Evolutionary conservation across 2,329 filamentous ascomycete genomes (phyloP).

Genomic region (Ceratocystis albifundus): DNA sequence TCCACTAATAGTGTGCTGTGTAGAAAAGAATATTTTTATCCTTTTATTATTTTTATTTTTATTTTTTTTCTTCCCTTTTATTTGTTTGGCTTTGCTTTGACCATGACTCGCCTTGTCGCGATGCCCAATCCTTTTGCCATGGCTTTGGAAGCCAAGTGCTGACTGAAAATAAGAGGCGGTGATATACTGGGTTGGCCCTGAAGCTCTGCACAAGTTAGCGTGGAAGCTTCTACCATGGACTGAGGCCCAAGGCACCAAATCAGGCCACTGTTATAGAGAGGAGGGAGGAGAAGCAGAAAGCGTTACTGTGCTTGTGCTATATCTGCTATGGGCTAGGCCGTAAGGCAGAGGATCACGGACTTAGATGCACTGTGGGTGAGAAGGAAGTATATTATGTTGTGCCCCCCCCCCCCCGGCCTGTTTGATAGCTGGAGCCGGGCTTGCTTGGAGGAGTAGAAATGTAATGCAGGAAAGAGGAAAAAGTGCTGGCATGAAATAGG

Average conservation of each 20-base stretch:
- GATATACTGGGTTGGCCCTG: not conserved
- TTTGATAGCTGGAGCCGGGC: not conserved
- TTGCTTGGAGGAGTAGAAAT: not conserved
- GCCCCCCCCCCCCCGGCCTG: not conserved
- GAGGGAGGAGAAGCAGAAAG: not conserved
- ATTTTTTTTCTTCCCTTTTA: not conserved
- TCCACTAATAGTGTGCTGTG: not conserved
- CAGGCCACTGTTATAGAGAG: not conserved
- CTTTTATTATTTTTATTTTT: not conserved
- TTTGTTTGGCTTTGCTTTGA: too few species aligned
- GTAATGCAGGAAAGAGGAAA: not conserved
- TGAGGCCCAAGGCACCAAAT: slow-evolving; percentile 4
- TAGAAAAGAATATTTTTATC: not conserved
- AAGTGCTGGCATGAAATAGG: slow-evolving; percentile 3
- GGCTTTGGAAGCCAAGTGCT: too few species aligned
- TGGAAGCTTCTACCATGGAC: not conserved
- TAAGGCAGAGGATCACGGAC: not conserved
- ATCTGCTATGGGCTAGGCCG: not conserved
- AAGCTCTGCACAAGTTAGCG: not conserved
- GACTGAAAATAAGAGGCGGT: slow-evolving; percentile 14
- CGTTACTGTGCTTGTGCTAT: not conserved
- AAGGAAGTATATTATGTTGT: too few species aligned
- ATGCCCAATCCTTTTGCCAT: too few species aligned
- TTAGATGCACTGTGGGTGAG: not conserved
- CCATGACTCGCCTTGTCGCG: too few species aligned